A percentile compares a stretch with the other conserved stretches of the same genome.
Conservation (phyloP, 768 basidiomycete species). For the Sporobolomyces phaffii region DNA sequence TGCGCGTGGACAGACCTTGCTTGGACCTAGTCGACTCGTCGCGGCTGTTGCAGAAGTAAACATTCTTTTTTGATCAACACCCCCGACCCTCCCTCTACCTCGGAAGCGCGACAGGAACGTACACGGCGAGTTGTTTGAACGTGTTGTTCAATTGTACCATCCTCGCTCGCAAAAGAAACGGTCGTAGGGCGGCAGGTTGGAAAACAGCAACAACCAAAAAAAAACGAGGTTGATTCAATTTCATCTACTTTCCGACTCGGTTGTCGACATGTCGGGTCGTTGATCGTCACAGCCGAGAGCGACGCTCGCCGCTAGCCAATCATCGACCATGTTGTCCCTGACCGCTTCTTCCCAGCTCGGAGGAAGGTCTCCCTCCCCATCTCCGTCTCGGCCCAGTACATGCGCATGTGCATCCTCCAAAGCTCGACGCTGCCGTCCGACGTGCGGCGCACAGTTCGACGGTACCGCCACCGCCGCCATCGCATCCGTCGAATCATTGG, state of each 20-base stretch:
- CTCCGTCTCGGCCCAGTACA: no score
- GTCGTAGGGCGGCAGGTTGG: neutral
- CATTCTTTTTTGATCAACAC: neutral
- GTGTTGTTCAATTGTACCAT: conserved; percentile 22
- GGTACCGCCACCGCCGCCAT: no score
- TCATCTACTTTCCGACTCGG: no score
- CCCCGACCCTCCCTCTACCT: no score
- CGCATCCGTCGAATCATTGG: neutral
- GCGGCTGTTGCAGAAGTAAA: neutral
- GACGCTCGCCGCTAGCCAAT: conserved; percentile 10
- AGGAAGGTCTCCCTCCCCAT: neutral
- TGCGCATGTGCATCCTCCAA: no score
- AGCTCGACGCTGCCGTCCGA: no score
- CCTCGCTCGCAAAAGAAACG: conserved; percentile 11
- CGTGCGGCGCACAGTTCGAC: no score
- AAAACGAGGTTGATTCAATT: neutral
- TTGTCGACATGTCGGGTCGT: no score
- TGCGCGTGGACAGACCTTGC: neutral
- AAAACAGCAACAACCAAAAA: neutral
- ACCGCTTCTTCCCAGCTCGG: conserved; percentile 11
- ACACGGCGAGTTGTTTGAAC: conserved; percentile 1
- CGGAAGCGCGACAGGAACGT: neutral
- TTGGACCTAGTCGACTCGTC: neutral
- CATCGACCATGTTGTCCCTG: conserved; percentile 1
- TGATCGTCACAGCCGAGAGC: neutral